Base-by-base conservation (phyloP, 495 filamentous ascomycete genomes). In the Haplographium delicatum region DNA sequence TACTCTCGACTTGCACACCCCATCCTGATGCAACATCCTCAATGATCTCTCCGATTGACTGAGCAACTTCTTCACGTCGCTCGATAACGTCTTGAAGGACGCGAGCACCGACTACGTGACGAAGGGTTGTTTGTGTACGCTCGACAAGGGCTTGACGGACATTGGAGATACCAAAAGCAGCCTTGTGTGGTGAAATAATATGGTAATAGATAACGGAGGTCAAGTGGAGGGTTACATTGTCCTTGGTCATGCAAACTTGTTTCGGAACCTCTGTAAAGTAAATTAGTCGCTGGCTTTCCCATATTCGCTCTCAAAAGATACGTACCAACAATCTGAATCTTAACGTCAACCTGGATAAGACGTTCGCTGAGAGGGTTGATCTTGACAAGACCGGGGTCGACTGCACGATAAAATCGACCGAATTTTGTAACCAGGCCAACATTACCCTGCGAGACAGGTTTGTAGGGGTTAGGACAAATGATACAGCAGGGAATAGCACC, bases 171-270 rank as follows among this genome's bases (percentile, higher is more conserved):
- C 93, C 94, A 66, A 99, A 99, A 31, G 94, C 94, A 50, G 91
- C 87, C 72, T 94, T 96, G 79, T 97, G 93, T 1, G 93, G 93
- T 6, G 87, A 88, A 45, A 80, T 84, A 63, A 99, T 88, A 76
- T 95, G 89, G 75, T 99, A 99, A 78, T 99, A 99, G 74, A 99
- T 99, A 56, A 99, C 93, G 23, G 86, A 91, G 27, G 89, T 97
- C 50, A 98, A 78, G 61, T 91, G 81, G 37, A 98, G 78, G 20
- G 85, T 94, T 50, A 97, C 93, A 59, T 97, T 97, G 73, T 99
- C 93, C 69, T 96, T 96, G 67, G 94, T 99, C 91, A 99, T 99
- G 78, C 91, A 97, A 60, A 91, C 80, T 71, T 99, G 93, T 65
- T 88, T 80, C 5, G 93, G 93, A 5, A 98, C 93, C 75, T 99